Base-by-base conservation (phyloP, 1,139 yeast genomes). In the Hansenula anomala region DNA sequence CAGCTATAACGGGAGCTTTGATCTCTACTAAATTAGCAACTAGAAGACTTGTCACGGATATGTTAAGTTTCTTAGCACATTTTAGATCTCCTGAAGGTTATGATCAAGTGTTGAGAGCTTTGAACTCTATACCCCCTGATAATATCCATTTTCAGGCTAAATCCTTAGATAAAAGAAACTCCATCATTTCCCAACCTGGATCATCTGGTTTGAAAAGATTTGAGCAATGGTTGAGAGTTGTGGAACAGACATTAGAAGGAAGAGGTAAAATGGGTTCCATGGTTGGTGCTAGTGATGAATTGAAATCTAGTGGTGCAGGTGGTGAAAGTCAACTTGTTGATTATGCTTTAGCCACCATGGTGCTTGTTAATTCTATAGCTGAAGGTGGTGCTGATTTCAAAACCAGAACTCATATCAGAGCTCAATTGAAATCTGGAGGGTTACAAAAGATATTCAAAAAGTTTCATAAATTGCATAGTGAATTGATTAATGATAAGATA, bases 271-370 rank as follows among this genome's bases (percentile, higher is more conserved):
- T 84, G 71, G 95, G 96, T 14, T 86, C 96, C 1, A 64, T 83
- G 51, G 97, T 92, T 9, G 97, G 97, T 2, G 96, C 97, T 1
- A 81, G 90, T 45, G 95, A 84, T n/a, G 97, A 92, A 49, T 71
- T 80, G 40, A 79, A 80, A 45, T 67, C 76, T 13, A 47, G 56
- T 14, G 68, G 67, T 18, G 38, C 72, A 2, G 63, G 69, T 4
- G 74, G 81, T 31, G 96, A 89, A 54, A 78, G 77, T 47, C 79
- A 84, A 39, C 70, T 92, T 23, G 66, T 80, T 50, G 97, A 90
- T 46, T 92, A 90, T 60, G 80, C 92, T 27, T 68, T 82, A 36
- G 77, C 90, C 15, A 82, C 96, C 0, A 72, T 90, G 73, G 67
- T 88, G 29, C 72, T 92, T 43, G 74, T 90, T 37, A 84, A 84